Base-by-base conservation (phyloP, 2,329 filamentous ascomycete genomes). In the Hymenoscyphus linearis region DNA sequence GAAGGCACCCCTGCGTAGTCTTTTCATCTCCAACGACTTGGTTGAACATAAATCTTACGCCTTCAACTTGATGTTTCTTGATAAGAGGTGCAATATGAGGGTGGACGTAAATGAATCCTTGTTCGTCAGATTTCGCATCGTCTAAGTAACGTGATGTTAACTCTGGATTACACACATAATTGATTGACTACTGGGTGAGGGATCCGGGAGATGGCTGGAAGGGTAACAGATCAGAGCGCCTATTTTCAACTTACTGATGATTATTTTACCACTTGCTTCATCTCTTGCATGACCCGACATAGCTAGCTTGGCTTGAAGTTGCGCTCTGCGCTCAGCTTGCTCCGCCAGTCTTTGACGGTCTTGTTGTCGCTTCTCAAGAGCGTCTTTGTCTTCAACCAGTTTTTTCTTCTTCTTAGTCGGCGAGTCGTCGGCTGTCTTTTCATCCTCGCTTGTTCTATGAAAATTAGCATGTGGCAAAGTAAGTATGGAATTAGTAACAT, bases 41-140 rank as follows among this genome's bases (percentile, higher is more conserved):
- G 66, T 91, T 86, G 91, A 93, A 97, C 79, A 97, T 83, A 74
- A 96, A 96, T 12, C 87, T 86, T 22, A 96, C 85, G 1, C 93
- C 93, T 0, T 85, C 80, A 54, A 96, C 79, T 70, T 97, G 93
- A 73, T 96, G 91, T 9, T 85, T 79, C 68, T 95, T 93, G 64
- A 96, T 89, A 5, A 77, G 78, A 7, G 68, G 69, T 0, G 84
- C 87, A 59, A 93, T 90, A 7, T 82, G 74, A 0, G 81, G 74
- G 66, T 89, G 80, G 57, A 96, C 75, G 64, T 84, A 87, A 31
- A 91, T 82, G 54, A 85, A 78, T 0, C 80, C 79, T 65, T 88
- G 77, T 14, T 82, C 75, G 2, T 86, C 82, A 22, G 79, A 75
- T 69, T 88, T 89, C 31, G 80, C 80, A 62, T 85, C 81, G 70